Evolutionary conservation across 495 filamentous ascomycete species (phyloP).

Genomic region (Cercophora newfieldiana): DNA sequence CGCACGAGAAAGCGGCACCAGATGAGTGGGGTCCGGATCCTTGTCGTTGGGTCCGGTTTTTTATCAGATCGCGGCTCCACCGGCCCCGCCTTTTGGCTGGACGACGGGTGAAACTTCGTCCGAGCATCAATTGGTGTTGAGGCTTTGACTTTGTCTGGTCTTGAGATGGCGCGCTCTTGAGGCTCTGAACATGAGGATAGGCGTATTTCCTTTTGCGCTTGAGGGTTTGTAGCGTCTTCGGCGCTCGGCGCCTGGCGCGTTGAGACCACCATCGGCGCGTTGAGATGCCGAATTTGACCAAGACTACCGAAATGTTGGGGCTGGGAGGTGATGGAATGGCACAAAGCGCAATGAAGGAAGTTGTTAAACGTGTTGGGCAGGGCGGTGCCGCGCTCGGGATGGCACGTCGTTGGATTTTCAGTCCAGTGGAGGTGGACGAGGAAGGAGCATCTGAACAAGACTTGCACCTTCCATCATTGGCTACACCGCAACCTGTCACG

Average conservation of each 20-base stretch:
- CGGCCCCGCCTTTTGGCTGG: not conserved
- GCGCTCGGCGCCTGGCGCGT: not conserved
- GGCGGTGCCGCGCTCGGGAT: not conserved
- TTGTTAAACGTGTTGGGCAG: not conserved
- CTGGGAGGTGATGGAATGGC: not conserved
- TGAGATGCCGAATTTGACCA: too few relatives aligned
- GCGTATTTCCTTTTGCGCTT: too few relatives aligned
- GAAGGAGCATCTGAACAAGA: not conserved
- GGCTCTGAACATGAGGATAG: too few relatives aligned
- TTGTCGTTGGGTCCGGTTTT: not conserved
- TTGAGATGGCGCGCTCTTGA: too few relatives aligned
- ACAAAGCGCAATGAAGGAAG: not conserved
- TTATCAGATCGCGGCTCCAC: not conserved
- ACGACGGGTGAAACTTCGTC: not conserved
- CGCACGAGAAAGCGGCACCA: not conserved
- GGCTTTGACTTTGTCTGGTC: not conserved
- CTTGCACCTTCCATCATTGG: not conserved
- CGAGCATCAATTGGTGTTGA: not conserved
- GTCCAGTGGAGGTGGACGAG: not conserved
- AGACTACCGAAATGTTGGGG: not conserved
- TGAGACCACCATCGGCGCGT: too few relatives aligned
- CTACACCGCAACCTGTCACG: not conserved
- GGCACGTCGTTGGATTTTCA: not conserved
- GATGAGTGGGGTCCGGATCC: not conserved
- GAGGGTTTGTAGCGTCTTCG: too few relatives aligned